Evolutionary conservation across 306 rosid species (phyloP).

Genomic region (Vigna trinervia): DNA sequence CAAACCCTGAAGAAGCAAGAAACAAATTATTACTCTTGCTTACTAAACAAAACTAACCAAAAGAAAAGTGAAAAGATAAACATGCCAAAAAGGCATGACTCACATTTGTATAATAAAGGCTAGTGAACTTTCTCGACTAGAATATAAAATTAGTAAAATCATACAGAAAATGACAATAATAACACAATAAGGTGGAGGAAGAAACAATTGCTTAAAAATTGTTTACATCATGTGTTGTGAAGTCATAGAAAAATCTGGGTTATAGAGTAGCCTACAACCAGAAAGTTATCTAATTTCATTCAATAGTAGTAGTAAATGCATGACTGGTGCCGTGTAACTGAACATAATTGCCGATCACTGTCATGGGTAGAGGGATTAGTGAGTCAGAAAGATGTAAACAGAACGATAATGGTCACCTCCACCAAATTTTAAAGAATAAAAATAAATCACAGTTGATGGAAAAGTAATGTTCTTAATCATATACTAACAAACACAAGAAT

Average conservation of each 20-base stretch:
- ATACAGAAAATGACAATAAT: background rate
- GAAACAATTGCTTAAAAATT: background rate
- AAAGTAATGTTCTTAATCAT: background rate
- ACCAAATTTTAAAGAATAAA: slow-evolving; percentile 35
- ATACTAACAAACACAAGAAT: slow-evolving; percentile 11
- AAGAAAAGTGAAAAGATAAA: slow-evolving; percentile 12
- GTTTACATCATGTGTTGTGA: background rate
- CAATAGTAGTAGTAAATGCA: background rate
- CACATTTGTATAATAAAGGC: slow-evolving; percentile 5
- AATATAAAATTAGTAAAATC: slow-evolving; percentile 16
- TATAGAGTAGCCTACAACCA: background rate
- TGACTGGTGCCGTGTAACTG: background rate
- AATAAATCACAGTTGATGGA: background rate
- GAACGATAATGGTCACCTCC: slow-evolving; percentile 16
- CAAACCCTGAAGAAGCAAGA: slow-evolving; percentile 67
- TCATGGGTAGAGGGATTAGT: slow-evolving; percentile 10
- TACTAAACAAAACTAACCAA: slow-evolving; percentile 11
- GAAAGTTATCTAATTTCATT: background rate
- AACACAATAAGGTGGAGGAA: background rate
- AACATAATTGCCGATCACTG: slow-evolving; percentile 1
- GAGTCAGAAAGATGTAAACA: slow-evolving; percentile 9
- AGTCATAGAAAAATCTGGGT: background rate
- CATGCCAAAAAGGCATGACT: slow-evolving; percentile 35
- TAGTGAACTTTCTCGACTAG: background rate
- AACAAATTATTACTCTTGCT: slow-evolving; percentile 36